These are phyloP conservation scores for Cornus kousa DNA, from an alignment of 148 eudicot species.

Conservation along the genomic window DNA sequence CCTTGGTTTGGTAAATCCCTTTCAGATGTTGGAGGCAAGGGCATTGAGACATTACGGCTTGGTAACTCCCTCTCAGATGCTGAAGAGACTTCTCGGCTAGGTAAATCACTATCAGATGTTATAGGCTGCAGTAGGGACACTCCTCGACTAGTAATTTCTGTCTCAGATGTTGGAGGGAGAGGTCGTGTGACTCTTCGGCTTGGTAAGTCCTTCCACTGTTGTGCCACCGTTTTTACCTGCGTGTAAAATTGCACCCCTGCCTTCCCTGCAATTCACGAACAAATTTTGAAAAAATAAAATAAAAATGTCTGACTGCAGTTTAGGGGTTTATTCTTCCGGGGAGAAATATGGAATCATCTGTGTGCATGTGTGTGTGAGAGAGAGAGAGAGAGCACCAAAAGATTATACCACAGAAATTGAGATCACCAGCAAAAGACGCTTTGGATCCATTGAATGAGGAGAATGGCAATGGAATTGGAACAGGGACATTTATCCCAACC, in stretches of 20 bases:
- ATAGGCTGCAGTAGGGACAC: conserved; percentile 12
- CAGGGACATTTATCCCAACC: conserved; percentile 46
- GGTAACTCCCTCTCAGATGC: conserved; percentile 13
- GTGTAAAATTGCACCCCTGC: conserved; percentile 47
- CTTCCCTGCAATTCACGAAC: conserved; percentile 27
- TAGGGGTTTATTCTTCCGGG: too few species aligned
- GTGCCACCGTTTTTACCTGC: conserved; percentile 34
- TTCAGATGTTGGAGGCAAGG: conserved; percentile 6
- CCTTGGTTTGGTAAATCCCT: conserved; percentile 11
- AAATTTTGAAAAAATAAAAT: background rate
- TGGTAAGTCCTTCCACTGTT: conserved; percentile 36
- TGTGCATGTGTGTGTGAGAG: background rate
- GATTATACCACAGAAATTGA: conserved; percentile 23
- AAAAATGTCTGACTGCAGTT: background rate
- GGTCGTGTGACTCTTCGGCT: conserved; percentile 16
- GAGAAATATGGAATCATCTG: too few species aligned
- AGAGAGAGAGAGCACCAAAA: conserved; percentile 20
- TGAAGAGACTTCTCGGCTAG: conserved; percentile 16
- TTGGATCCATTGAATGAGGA: conserved; percentile 30
- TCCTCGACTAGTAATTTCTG: conserved; percentile 19
- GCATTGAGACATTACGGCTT: background rate
- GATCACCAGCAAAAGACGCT: conserved; percentile 24
- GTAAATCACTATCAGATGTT: conserved; percentile 24
- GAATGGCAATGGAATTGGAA: conserved; percentile 36
- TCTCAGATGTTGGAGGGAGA: conserved; percentile 20